Base-by-base conservation (phyloP, 805 yeast species). In the Pichia cabralensis region DNA sequence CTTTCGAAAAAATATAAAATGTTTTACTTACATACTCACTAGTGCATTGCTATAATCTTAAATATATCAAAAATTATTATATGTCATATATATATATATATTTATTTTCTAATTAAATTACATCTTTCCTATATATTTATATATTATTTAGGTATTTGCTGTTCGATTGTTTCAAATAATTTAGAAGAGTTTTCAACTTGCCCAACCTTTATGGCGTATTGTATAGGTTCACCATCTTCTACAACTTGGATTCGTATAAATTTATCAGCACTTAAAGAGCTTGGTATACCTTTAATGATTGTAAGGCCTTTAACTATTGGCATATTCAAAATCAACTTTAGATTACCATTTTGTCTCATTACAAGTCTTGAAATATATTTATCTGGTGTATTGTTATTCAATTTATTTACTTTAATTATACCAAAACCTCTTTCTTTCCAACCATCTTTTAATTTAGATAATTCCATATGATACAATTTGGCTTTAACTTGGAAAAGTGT, bases 401-500 rank as follows among this genome's bases (percentile, higher is more conserved):
- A 38, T 34, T 49, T 45, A 56, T 92, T 89, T 18, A 92, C 69
- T 52, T 84, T 95, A n/a, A 92, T 60, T 5, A 74, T 69, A 3
- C 98, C 98, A 27, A 81, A 67, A 17, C 98, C 98, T 50, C 92
- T 74, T 58, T 92, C 98, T 54, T 84, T 92, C 98, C 98, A 92
- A 2, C 96, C 96, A 13, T 69, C 74, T 8, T 69, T 54, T 4
- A 80, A 64, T 24, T 75, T 69, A 0, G 77, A 61, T 21, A 88
- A 61, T 48, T 82, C 81, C 46, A 84, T 60, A 21, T 72, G 76
- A 52, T 88, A 92, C 19, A 92, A 61, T 50, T 88, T 84, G 4
- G 94, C 84, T 31, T 80, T 76, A 25, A 80, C 69, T 28, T 74
- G 72, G 53, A 72, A 83, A 7, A 78, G 51, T 0, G 81, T 71